A percentile compares a stretch with the other conserved stretches of the same genome.
phyloP scores from a whole-genome alignment of 2,329 filamentous ascomycete genomes.

The Penicillium sp. region DNA sequence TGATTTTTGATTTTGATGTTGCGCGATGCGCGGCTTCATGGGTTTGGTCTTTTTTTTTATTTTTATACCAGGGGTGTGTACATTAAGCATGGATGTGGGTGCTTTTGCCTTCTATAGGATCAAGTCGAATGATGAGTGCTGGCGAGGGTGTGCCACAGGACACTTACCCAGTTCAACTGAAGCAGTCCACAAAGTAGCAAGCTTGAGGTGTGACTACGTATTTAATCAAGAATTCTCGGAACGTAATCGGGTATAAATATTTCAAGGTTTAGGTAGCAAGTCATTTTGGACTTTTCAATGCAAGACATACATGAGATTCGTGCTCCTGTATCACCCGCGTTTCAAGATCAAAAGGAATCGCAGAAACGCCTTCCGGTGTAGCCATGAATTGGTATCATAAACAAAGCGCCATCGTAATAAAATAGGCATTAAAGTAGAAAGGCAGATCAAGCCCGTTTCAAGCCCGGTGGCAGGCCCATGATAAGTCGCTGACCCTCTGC shows the following conservation, averaged over 20 bases:
- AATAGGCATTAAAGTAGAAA: conserved; percentile 3
- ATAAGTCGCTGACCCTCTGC: conserved; percentile 47
- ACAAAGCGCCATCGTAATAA: conserved; percentile 16
- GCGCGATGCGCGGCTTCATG: neutral
- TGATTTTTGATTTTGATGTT: neutral
- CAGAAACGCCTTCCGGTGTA: conserved; percentile 19
- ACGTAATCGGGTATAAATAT: neutral
- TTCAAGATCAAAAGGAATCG: neutral
- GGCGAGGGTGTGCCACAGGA: neutral
- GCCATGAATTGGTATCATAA: conserved; percentile 34
- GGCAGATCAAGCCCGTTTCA: conserved; percentile 27
- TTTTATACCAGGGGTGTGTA: conserved; percentile 23
- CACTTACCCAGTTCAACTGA: neutral
- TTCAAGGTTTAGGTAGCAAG: neutral
- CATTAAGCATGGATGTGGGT: conserved; percentile 23
- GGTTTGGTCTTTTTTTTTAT: conserved; percentile 7
- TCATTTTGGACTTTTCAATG: neutral
- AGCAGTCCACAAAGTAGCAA: neutral
- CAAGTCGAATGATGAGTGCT: conserved; percentile 1
- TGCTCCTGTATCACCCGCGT: neutral
- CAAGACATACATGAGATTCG: neutral
- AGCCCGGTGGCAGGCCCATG: conserved; percentile 36
- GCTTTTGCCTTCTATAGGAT: conserved; percentile 12
- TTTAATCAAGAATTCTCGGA: neutral
- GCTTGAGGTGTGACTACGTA: neutral